Evolutionary conservation across 495 filamentous ascomycete genomes (phyloP).

Genomic region (Hyaloscypha variabilis): DNA sequence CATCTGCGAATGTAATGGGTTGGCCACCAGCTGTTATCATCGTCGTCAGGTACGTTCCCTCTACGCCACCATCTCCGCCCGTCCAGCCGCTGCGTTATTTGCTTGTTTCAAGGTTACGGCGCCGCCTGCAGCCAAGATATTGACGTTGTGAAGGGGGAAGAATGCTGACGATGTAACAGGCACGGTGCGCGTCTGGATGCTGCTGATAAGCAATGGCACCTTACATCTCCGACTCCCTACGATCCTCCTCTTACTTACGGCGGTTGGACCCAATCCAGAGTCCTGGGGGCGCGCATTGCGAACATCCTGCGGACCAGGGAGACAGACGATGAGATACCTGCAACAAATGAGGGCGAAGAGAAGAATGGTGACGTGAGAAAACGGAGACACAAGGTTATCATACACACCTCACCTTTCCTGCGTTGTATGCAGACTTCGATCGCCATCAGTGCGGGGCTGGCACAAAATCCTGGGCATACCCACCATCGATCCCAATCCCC

Average conservation of each 20-base stretch:
- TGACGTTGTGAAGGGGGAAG: neutral
- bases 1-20: constrained; percentile 44
- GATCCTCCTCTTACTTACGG: constrained; percentile 95
- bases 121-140: neutral
- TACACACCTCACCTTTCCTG: constrained; percentile 91
- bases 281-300: constrained; percentile 78
- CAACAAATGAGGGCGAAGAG: constrained; percentile 20
- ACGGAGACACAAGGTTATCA: constrained; percentile 72
- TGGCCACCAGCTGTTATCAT: constrained; percentile 70
- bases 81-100: constrained; percentile 12
- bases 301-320: constrained; percentile 61
- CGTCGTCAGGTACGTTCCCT: constrained; percentile 67
- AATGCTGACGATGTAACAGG: constrained; percentile 45
- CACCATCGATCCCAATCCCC: constrained; percentile 12
- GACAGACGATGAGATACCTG: constrained; percentile 34
- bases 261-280: constrained; percentile 85
- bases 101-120: constrained; percentile 2
- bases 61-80: neutral
- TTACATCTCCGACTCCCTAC: constrained; percentile 92
- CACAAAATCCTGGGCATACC: constrained; percentile 54
- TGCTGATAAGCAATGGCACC: constrained; percentile 92
- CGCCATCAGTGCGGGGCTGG: constrained; percentile 85
- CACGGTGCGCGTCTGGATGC: constrained; percentile 93
- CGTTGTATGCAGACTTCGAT: constrained; percentile 93
- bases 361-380: constrained; percentile 36